Percentiles rank a stretch among this genome's conserved stretches.
Conservation (phyloP, 1,139 yeast species). For the Geotrichum histeridarum region DNA sequence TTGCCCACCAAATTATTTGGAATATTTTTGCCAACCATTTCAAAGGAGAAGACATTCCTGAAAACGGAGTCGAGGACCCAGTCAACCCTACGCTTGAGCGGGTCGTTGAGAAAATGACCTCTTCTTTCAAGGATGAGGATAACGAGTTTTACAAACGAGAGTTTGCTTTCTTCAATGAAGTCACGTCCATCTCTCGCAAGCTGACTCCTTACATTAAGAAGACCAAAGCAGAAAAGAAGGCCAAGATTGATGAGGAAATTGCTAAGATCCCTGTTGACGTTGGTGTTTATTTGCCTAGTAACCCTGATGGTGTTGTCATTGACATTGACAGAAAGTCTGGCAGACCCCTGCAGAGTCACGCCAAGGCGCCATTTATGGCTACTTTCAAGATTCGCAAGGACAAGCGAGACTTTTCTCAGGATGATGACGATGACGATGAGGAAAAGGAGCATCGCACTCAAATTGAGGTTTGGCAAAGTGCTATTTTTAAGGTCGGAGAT, state of each 20-base stretch:
- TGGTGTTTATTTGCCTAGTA: conserved; percentile 90
- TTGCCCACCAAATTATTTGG: conserved; percentile 98
- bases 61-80: conserved; percentile 63
- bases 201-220: conserved; percentile 90
- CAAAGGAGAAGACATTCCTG: conserved; percentile 68
- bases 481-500: conserved; percentile 98
- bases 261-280: conserved; percentile 66
- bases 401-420: conserved; percentile 32
- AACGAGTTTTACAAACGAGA: conserved; percentile 70
- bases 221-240: conserved; percentile 92
- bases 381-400: conserved; percentile 77
- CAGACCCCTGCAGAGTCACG: conserved; percentile 95
- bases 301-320: conserved; percentile 90
- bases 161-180: conserved; percentile 83
- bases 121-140: conserved; percentile 57
- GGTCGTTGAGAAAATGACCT: conserved; percentile 63
- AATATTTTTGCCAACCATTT: conserved; percentile 91
- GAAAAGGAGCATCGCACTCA: conserved; percentile 22
- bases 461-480: conserved; percentile 68
- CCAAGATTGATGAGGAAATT: conserved; percentile 96
- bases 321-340: conserved; percentile 93
- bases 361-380: conserved; percentile 98
- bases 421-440: conserved; percentile 11
- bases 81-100: conserved; percentile 79
- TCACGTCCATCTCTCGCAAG: conserved; percentile 89